Evolutionary conservation across 495 filamentous ascomycete species (phyloP).

Genomic region (Penicillium atrosanguineum): DNA sequence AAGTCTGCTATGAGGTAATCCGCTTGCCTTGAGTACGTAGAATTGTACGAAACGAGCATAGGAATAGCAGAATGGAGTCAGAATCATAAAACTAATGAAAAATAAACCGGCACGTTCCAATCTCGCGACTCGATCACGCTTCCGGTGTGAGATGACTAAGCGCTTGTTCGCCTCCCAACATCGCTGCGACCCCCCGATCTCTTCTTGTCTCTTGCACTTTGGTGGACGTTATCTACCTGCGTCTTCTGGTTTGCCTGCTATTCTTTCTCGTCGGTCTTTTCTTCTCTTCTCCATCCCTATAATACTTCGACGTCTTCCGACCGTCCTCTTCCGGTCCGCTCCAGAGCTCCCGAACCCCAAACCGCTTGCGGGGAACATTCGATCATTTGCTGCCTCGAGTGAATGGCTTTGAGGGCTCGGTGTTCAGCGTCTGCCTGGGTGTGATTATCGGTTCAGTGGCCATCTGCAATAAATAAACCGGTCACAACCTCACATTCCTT

Average conservation of each 20-base stretch:
- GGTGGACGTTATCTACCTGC: slow-evolving; percentile 12
- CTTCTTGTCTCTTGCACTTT: slow-evolving; percentile 8
- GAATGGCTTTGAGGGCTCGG: slow-evolving; percentile 16
- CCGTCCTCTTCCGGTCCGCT: slow-evolving; percentile 5
- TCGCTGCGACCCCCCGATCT: slow-evolving; percentile 4
- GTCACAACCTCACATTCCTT: slow-evolving; percentile 18
- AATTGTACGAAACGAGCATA: neutral
- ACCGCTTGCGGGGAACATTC: slow-evolving; percentile 18
- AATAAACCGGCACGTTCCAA: neutral
- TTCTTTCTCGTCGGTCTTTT: slow-evolving; percentile 15
- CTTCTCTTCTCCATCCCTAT: neutral
- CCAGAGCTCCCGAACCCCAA: slow-evolving; percentile 8
- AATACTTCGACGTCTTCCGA: neutral
- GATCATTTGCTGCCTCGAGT: slow-evolving; percentile 7
- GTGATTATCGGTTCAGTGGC: slow-evolving; percentile 12
- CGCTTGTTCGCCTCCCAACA: slow-evolving; percentile 1
- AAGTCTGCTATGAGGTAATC: neutral
- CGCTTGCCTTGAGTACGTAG: too few relatives aligned
- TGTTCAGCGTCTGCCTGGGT: slow-evolving; percentile 6
- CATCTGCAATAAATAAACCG: neutral
- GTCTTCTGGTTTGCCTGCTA: neutral
- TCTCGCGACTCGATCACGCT: slow-evolving; percentile 2
- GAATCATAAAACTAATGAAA: too few relatives aligned
- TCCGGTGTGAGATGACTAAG: slow-evolving; percentile 19
- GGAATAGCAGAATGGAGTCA: neutral